Base-by-base conservation (phyloP, 108 stramenopile species). In the Nitzschia sp. region DNA sequence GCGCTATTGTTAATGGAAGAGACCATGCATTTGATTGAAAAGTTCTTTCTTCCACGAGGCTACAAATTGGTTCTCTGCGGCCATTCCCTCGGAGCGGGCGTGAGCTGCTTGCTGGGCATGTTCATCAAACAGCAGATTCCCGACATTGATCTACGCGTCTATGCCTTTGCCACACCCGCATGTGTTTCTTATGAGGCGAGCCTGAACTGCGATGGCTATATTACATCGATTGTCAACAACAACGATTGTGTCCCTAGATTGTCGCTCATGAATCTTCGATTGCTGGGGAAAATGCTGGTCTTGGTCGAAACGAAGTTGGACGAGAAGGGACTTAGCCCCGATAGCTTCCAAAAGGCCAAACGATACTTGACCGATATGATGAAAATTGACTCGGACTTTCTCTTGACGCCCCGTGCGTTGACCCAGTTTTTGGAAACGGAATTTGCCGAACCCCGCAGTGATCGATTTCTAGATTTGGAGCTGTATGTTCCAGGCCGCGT, bases 81-180 rank as follows among this genome's bases (percentile, higher is more conserved):
- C 0, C 82, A 83, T 66, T 68, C 66, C 13, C 38, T 83, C 13
- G 82, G 82, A 19, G 82, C 82, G 17, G 76, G 69, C 2, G 66
- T 69, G 25, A 76, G 75, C 0, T 66, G 66, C 26, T 52, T 80
- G 46, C 31, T 83, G 36, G 76, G 75, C 9, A 45, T 78, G 53
- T 54, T 68, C 15, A 34, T 77, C 13, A 23, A 55, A n/a, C 36
- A 65, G 8, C 45, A 52, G 0, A 30, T 82, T 27, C 50, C 58
- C 33, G 23, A 53, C 3, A 62, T 84, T 3, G 3, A 41, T n/a
- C 29, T 84, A 38, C 48, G 53, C 29, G 83, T 84, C 13, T 73
- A 65, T 61, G 83, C 83, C 46, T 84, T 80, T 71, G 83, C 79
- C 27, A 56, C 77, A 1, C 83, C 83, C 26, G 79, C 83, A 23